Evolutionary conservation across 2,329 filamentous ascomycete genomes (phyloP), one percentile per base, ranked within the genome.

Genomic region (Trichoderma sp.): DNA sequence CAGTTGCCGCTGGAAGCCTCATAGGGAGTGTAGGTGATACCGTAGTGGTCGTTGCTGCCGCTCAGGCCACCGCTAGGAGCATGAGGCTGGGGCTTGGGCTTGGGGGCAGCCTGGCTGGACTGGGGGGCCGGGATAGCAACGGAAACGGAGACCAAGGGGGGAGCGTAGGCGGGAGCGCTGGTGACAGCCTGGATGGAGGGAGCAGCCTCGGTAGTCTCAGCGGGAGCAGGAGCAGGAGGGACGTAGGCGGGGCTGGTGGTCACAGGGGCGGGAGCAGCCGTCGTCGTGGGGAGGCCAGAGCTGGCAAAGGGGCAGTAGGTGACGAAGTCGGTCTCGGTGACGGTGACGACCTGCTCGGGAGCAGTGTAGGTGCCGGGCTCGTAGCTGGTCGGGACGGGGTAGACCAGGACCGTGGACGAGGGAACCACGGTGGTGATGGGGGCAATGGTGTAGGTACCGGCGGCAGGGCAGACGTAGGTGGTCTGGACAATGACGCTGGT

Each of bases 21-120:
- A 81, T 91, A 95, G 58, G 90, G 90, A 48, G 90, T 91, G 84
- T 93, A 95, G 73, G 90, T 91, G 74, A 94, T 90, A 76, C 85
- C 90, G 82, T 86, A 91, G 74, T 88, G 84, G 76, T 83, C 78
- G 61, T 80, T 81, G 72, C 73, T 70, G 71, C 80, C 79, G 67
- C 75, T 74, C 64, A 80, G 74, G 67, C 69, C 67, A 68, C 75
- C 73, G 26, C 68, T 63, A 67, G 74, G 69, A 64, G 70, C 47
- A 21, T 51, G 47, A 58, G 72, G 64, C 66, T 70, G 59, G 24
- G 71, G 66, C 66, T 71, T 60, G 26, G 58, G n/a, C 43, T 34
- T 39, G 34, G 50, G 68, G n/a, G 65, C 67, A 56, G 58, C 15
- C 44, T 50, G 58, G 34, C 24, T 45, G 52, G 59, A 19, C 26